These are phyloP conservation scores for Rauvolfia tetraphylla DNA, from an alignment of 257 asterid species.

Conservation along the genomic window DNA sequence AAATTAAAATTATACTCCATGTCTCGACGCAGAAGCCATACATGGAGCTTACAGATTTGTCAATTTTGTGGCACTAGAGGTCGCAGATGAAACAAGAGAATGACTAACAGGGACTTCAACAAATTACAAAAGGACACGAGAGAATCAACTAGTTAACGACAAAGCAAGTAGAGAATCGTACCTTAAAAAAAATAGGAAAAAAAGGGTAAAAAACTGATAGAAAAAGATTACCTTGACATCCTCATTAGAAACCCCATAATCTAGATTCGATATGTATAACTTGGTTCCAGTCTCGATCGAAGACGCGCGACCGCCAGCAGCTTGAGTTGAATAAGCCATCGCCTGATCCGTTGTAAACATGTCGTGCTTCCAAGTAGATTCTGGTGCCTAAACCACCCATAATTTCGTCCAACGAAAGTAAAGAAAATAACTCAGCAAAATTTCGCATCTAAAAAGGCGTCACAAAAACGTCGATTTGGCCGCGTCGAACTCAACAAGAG, in stretches of 20 bases:
- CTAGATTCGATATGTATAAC: conserved; percentile 88
- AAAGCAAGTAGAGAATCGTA: neutral
- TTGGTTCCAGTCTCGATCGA: conserved; percentile 94
- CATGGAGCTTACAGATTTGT: neutral
- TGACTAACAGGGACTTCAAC: neutral
- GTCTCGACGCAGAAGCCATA: neutral
- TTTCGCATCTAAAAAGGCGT: neutral
- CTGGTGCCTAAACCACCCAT: conserved; percentile 68
- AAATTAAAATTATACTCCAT: neutral
- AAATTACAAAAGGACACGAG: neutral
- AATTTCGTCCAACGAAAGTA: conserved; percentile 6
- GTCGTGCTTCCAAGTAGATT: conserved; percentile 76
- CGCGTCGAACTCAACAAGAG: neutral
- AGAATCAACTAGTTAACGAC: neutral
- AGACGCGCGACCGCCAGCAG: conserved; percentile 50
- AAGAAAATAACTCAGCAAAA: neutral
- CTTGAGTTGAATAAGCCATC: conserved; percentile 22
- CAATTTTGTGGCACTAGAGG: neutral
- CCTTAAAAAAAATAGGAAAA: no score
- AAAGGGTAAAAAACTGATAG: neutral
- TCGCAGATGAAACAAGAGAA: neutral
- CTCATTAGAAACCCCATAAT: conserved; percentile 84
- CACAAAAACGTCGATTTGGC: neutral
- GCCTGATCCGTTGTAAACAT: conserved; percentile 48
- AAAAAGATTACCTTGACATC: conserved; percentile 64